Conservation (phyloP, 306 rosid species). For the Vicia villosa region DNA sequence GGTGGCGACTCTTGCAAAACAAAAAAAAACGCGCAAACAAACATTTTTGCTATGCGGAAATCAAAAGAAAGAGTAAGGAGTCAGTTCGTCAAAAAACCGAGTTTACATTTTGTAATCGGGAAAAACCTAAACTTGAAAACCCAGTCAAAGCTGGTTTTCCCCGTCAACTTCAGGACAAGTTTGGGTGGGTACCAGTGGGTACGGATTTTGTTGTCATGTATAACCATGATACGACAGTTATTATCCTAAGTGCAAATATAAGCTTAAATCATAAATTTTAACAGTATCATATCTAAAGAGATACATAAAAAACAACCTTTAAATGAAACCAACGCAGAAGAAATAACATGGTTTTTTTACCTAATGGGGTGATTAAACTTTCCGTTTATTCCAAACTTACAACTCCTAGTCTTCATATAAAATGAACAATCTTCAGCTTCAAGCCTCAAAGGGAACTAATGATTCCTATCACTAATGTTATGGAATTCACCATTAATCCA, state of each 20-base stretch:
- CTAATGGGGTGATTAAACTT: slow-evolving; percentile 84
- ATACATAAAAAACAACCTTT: slow-evolving; percentile 5
- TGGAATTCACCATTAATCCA: too few relatives aligned
- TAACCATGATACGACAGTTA: neutral
- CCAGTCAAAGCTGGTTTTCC: too few relatives aligned
- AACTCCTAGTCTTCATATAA: slow-evolving; percentile 78
- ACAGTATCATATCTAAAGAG: neutral
- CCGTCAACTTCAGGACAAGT: too few relatives aligned
- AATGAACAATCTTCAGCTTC: slow-evolving; percentile 90
- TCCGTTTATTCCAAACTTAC: slow-evolving; percentile 88
- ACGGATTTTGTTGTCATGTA: too few relatives aligned
- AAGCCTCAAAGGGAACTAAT: slow-evolving; percentile 74
- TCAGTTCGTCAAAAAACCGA: too few relatives aligned
- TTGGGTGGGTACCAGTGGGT: too few relatives aligned
- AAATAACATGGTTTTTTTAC: slow-evolving; percentile 65
- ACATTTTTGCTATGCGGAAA: too few relatives aligned
- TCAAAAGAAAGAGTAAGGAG: too few relatives aligned
- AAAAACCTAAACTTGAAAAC: too few relatives aligned
- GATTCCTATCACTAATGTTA: slow-evolving; percentile 17
- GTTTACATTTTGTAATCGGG: too few relatives aligned
- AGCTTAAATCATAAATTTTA: slow-evolving; percentile 3
- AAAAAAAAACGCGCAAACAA: too few relatives aligned
- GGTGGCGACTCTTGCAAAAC: too few relatives aligned
- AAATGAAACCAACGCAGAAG: neutral
- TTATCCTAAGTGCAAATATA: neutral